Percentiles rank a stretch among this genome's conserved stretches.
Conservation (phyloP, 2,329 filamentous ascomycete genomes). For the Teratosphaeria epicoccoides region DNA sequence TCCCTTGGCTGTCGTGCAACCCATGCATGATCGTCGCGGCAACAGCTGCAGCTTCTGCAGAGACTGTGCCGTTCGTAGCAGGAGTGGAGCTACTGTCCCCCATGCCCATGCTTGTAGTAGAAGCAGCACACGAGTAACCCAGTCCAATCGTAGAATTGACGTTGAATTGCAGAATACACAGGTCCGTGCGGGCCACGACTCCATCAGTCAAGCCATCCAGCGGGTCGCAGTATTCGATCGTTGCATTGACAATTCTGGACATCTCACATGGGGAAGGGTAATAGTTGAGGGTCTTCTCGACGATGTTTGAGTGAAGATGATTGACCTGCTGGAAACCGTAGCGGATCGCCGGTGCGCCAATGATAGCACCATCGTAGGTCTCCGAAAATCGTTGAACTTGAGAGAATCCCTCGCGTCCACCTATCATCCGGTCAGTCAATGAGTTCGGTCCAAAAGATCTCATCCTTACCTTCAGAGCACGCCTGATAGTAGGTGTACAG, state of each 20-base stretch:
- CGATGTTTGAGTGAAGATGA: constrained; percentile 31
- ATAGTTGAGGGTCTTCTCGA: constrained; percentile 33
- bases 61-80: constrained; percentile 23
- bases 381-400: constrained; percentile 43
- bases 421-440: too few species aligned
- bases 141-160: constrained; percentile 43
- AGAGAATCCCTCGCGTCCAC: constrained; percentile 39
- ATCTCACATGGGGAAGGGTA: constrained; percentile 38
- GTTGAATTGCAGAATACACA: constrained; percentile 42
- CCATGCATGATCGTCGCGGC: constrained; percentile 30
- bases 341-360: constrained; percentile 39
- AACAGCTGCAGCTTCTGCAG: constrained; percentile 24
- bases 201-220: constrained; percentile 47
- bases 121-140: constrained; percentile 23
- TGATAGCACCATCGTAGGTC: constrained; percentile 38
- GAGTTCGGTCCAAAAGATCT: too few species aligned
- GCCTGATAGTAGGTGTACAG: constrained; percentile 44
- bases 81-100: constrained; percentile 20
- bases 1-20: constrained; percentile 29
- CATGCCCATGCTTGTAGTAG: constrained; percentile 15
- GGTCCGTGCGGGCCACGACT: constrained; percentile 40
- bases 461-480: constrained; percentile 47
- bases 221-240: constrained; percentile 45
- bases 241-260: constrained; percentile 43
- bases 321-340: constrained; percentile 38